phyloP scores from a whole-genome alignment of 441 rosid genomes.

The Pelargonium australe region DNA sequence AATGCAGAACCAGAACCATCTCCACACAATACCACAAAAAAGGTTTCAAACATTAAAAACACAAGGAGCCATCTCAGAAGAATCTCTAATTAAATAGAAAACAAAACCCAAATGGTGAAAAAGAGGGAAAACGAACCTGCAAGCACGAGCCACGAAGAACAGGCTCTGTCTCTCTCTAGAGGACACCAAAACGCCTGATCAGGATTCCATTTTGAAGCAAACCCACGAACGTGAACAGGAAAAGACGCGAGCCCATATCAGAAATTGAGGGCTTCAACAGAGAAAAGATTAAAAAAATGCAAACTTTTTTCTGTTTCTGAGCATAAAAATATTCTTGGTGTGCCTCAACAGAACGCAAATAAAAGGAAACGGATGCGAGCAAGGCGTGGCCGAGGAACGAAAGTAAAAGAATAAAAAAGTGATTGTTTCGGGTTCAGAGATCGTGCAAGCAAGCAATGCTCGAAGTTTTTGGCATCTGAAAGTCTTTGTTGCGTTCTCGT shows the following conservation, averaged over 20 bases:
- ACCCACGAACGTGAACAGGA: constrained; percentile 23
- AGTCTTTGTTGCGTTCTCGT: not conserved
- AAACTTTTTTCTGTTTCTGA: not conserved
- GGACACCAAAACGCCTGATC: constrained; percentile 15
- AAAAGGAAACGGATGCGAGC: constrained; percentile 6
- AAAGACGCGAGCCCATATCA: constrained; percentile 25
- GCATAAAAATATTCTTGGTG: not conserved
- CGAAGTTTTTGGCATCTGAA: not conserved
- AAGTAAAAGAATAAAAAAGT: not conserved
- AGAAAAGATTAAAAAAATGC: not conserved
- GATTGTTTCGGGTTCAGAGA: not conserved
- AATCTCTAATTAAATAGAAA: not conserved
- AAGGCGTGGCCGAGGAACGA: not conserved
- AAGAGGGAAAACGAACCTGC: constrained; percentile 1
- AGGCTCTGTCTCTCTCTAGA: not conserved
- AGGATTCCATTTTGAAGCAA: constrained; percentile 25
- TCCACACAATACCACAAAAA: not conserved
- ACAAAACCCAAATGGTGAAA: not conserved
- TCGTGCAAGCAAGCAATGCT: constrained; percentile 2
- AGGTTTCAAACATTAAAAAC: not conserved
- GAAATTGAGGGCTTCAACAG: not conserved
- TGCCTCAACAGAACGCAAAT: constrained; percentile 30
- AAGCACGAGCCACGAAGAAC: not conserved
- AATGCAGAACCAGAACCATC: not conserved
- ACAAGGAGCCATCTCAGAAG: not conserved